Evolutionary conservation across 768 basidiomycete genomes (phyloP), one percentile per base, ranked within the genome.

Genomic region (Asterophora parasitica): DNA sequence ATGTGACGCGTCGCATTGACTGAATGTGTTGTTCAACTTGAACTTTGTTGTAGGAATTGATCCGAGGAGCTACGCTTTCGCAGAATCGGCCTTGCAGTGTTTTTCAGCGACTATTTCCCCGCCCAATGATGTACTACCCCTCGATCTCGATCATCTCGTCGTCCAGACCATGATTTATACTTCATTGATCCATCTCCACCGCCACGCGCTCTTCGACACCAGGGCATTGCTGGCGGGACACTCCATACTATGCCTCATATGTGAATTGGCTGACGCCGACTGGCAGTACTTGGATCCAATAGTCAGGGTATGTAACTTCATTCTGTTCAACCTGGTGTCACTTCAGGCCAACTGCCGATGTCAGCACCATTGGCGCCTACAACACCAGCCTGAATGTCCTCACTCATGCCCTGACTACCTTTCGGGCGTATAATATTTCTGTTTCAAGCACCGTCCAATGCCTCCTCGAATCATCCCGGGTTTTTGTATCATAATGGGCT

Each of bases 201-300:
- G 69, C 23, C 71, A 72, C 48, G 58, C 62, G 27, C 58, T 65
- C 28, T 58, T 64, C 52, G 70, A 75, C 42, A 58, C 67, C 46
- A 70, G 72, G 49, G 68, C 72, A 27, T 58, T 74, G 10, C 65
- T 67, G 52, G 72, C 77, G 0, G 75, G 72, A 2, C 69, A 70
- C 49, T 62, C 71, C 4, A 60, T 78, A 7, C 64, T 74, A 15
- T 60, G 66, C 20, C 65, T 79, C 16, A 68, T 82, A 23, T 69
- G 70, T 19, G 68, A 75, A 33, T 65, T 82, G 15, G 61, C 58
- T 41, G 76, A 77, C 23, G 66, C 61, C 5, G 80, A 82, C 55
- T 81, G 78, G 57, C 67, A 69, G 46, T 74, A 69, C 50, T 60
- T 81, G 13, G 78, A 81, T 63, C 79, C 80, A 4, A 71, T 77